Evolutionary conservation across 2,329 filamentous ascomycete genomes (phyloP).

Genomic region (Epichloe aotearoae): DNA sequence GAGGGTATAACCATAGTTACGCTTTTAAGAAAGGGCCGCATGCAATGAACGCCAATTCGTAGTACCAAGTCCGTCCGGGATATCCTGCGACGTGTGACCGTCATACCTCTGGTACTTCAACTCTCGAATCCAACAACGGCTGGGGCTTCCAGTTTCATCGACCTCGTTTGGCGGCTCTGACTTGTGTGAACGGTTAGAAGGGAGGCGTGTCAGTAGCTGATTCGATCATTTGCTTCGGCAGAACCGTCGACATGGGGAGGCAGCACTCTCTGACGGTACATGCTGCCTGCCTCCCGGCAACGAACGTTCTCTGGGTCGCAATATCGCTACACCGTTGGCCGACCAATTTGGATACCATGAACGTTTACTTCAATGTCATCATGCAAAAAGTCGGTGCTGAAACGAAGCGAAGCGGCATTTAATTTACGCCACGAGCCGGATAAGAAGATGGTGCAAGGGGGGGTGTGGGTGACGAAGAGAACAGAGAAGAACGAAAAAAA

Average conservation of each 20-base stretch:
- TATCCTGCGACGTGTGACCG: neutral
- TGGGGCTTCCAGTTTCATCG: neutral
- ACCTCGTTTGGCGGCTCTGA: neutral
- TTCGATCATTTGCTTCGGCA: neutral
- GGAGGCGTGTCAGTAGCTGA: neutral
- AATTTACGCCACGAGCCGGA: neutral
- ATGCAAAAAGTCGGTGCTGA: slow-evolving; percentile 1
- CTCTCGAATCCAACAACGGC: neutral
- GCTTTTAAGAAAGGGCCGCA: neutral
- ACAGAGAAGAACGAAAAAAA: neutral
- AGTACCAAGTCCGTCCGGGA: neutral
- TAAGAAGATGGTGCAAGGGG: neutral
- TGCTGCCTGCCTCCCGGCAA: neutral
- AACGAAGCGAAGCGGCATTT: neutral
- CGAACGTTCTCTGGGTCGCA: neutral
- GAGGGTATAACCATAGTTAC: neutral
- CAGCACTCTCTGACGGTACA: neutral
- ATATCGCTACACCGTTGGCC: neutral
- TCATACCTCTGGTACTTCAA: neutral
- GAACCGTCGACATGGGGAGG: neutral
- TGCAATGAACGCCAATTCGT: neutral
- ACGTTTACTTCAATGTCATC: neutral
- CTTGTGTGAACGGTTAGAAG: neutral
- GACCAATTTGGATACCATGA: neutral
- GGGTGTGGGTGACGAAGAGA: neutral